A percentile compares a stretch with the other conserved stretches of the same genome.
phyloP scores from a whole-genome alignment of 169 alveolate species.

The Babesia gibsoni region DNA sequence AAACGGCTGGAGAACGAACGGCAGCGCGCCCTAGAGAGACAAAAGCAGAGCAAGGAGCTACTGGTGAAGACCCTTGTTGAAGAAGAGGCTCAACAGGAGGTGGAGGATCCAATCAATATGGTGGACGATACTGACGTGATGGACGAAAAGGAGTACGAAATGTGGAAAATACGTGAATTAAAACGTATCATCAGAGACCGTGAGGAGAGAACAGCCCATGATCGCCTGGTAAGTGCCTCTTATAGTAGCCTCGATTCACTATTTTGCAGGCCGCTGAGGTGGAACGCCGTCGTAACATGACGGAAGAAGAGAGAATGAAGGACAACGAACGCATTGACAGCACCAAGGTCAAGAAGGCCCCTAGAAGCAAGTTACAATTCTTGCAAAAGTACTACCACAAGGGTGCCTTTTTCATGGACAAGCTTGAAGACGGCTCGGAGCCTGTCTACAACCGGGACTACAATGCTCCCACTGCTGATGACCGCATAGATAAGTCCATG shows the following conservation, averaged over 20 bases:
- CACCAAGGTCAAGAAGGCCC: constrained; percentile 53
- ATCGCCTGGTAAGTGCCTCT: constrained; percentile 46
- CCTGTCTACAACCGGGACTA: constrained; percentile 77
- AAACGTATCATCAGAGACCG: constrained; percentile 73
- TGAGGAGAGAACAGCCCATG: constrained; percentile 61
- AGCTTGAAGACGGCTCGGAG: constrained; percentile 82
- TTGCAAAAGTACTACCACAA: constrained; percentile 85
- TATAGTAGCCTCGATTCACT: neutral
- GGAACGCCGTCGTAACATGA: constrained; percentile 71
- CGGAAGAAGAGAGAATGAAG: constrained; percentile 67
- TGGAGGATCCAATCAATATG: constrained; percentile 4
- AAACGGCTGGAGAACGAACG: constrained; percentile 29
- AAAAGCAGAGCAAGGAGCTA: constrained; percentile 54
- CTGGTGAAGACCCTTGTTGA: constrained; percentile 39
- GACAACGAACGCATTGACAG: constrained; percentile 68
- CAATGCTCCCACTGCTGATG: constrained; percentile 85
- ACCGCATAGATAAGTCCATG: constrained; percentile 71
- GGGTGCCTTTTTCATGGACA: constrained; percentile 85
- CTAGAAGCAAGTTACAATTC: constrained; percentile 69
- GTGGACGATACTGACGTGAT: constrained; percentile 58
- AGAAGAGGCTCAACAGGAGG: constrained; percentile 32
- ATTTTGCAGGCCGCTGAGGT: constrained; percentile 69
- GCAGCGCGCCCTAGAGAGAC: constrained; percentile 43
- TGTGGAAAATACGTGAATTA: constrained; percentile 78
- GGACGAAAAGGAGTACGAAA: constrained; percentile 68